These are phyloP conservation scores for Lophiostoma macrostomum DNA, from an alignment of 495 filamentous ascomycete genomes.

Conservation along the genomic window DNA sequence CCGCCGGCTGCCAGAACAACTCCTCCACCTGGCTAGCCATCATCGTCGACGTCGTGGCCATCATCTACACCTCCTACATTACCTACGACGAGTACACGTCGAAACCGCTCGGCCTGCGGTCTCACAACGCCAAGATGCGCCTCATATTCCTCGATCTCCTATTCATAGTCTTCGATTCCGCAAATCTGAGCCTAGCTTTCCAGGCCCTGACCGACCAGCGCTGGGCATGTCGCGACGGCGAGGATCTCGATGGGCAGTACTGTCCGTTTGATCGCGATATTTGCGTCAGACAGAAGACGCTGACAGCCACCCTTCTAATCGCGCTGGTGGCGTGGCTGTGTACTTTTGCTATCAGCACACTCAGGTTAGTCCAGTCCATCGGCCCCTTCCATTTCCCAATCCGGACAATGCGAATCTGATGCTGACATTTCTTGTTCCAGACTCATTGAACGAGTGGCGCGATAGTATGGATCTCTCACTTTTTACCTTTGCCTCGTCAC, in stretches of 20 bases:
- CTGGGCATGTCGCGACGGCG: conserved; percentile 52
- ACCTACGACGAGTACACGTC: conserved; percentile 95
- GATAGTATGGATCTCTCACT: too few relatives aligned
- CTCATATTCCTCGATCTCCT: conserved; percentile 87
- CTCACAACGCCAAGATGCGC: conserved; percentile 76
- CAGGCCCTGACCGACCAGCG: conserved; percentile 71
- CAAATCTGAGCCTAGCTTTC: conserved; percentile 87
- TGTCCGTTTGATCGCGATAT: conserved; percentile 51
- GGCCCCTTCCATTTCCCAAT: background rate
- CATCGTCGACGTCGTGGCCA: conserved; percentile 80
- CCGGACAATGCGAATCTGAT: background rate
- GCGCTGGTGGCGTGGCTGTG: conserved; percentile 84
- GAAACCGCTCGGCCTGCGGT: conserved; percentile 84
- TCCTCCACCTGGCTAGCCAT: conserved; percentile 87
- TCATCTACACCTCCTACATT: conserved; percentile 88
- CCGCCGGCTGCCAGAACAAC: conserved; percentile 48
- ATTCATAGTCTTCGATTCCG: conserved; percentile 94
- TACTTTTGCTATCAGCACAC: conserved; percentile 85
- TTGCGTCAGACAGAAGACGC: conserved; percentile 67
- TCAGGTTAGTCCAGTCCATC: conserved; percentile 54
- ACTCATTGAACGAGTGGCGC: conserved; percentile 27
- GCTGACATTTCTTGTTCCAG: conserved; percentile 6
- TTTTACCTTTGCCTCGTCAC: too few relatives aligned
- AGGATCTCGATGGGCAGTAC: background rate
- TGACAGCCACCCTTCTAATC: conserved; percentile 77